Conservation (phyloP, 2,329 filamentous ascomycete species). For the Xylariomycetidae sp. region DNA sequence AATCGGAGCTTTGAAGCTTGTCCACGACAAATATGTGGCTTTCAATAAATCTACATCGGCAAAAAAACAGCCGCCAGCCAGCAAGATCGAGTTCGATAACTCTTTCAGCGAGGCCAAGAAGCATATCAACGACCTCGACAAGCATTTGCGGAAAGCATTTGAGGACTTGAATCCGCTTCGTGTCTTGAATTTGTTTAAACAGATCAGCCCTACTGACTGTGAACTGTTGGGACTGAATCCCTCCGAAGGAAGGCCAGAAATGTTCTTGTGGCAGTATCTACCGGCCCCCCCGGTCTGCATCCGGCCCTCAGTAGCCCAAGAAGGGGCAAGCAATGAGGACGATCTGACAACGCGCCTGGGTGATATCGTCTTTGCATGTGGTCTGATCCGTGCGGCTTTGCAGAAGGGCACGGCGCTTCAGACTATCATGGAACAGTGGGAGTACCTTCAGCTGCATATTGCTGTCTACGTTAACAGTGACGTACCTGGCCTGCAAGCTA, state of each 20-base stretch:
- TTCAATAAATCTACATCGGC: slow-evolving; percentile 85
- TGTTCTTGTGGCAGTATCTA: slow-evolving; percentile 96
- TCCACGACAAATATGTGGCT: slow-evolving; percentile 85
- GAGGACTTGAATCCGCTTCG: slow-evolving; percentile 90
- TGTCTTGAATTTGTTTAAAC: slow-evolving; percentile 86
- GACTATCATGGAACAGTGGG: slow-evolving; percentile 97
- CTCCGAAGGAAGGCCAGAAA: slow-evolving; percentile 82
- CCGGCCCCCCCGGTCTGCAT: slow-evolving; percentile 94
- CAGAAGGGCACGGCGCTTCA: slow-evolving; percentile 78
- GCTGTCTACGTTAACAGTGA: slow-evolving; percentile 99
- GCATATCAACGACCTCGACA: slow-evolving; percentile 77
- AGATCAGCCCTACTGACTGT: slow-evolving; percentile 79
- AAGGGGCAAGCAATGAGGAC: slow-evolving; percentile 90
- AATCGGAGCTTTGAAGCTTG: slow-evolving; percentile 84
- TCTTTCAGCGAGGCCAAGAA: slow-evolving; percentile 79
- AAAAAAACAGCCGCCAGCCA: slow-evolving; percentile 76
- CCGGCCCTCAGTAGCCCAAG: slow-evolving; percentile 87
- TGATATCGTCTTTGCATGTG: slow-evolving; percentile 91
- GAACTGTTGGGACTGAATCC: slow-evolving; percentile 88
- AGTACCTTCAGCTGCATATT: slow-evolving; percentile 90
- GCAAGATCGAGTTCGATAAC: slow-evolving; percentile 79
- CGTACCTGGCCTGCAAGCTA: slow-evolving; percentile 85
- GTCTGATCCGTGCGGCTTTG: slow-evolving; percentile 77
- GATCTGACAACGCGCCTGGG: slow-evolving; percentile 96
- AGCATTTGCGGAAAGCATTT: slow-evolving; percentile 85